Evolutionary conservation across 2,329 filamentous ascomycete genomes (phyloP).

Genomic region (Davidsoniella neocaledoniae): DNA sequence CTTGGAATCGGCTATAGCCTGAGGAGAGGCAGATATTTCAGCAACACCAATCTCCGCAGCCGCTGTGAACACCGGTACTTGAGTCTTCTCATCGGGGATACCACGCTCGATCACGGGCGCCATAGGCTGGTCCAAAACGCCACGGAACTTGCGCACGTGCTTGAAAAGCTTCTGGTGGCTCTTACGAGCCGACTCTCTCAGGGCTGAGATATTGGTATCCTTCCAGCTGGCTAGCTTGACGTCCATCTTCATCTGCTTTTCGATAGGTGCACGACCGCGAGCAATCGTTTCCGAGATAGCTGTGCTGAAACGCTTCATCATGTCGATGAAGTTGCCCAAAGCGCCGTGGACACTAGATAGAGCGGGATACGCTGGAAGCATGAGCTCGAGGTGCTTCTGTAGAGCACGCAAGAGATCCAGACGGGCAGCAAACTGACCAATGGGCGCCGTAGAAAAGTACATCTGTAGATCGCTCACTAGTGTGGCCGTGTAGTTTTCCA

Average conservation of each 20-base stretch:
- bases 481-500: conserved; percentile 41
- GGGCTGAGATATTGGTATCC: conserved; percentile 81
- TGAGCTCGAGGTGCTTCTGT: conserved; percentile 46
- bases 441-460: conserved; percentile 63
- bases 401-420: conserved; percentile 52
- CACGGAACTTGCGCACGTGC: conserved; percentile 77
- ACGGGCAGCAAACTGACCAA: conserved; percentile 66
- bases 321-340: conserved; percentile 58
- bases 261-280: conserved; percentile 55
- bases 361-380: conserved; percentile 35
- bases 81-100: conserved; percentile 32
- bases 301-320: conserved; percentile 55
- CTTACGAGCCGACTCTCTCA: conserved; percentile 74
- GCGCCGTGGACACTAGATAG: conserved; percentile 45
- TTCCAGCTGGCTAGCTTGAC: conserved; percentile 92
- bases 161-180: conserved; percentile 89
- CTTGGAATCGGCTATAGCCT: neutral
- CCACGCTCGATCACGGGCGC: conserved; percentile 44
- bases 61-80: conserved; percentile 13
- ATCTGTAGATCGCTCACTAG: conserved; percentile 60
- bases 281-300: conserved; percentile 47
- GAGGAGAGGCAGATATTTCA: neutral
- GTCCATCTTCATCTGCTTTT: conserved; percentile 88
- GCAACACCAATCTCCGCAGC: conserved; percentile 2
- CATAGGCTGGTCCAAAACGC: conserved; percentile 60